Percentiles rank a stretch among this genome's conserved stretches.
These are phyloP conservation scores for Hyphopichia homilentoma DNA, from an alignment of 805 yeast genomes.

Conservation along the genomic window DNA sequence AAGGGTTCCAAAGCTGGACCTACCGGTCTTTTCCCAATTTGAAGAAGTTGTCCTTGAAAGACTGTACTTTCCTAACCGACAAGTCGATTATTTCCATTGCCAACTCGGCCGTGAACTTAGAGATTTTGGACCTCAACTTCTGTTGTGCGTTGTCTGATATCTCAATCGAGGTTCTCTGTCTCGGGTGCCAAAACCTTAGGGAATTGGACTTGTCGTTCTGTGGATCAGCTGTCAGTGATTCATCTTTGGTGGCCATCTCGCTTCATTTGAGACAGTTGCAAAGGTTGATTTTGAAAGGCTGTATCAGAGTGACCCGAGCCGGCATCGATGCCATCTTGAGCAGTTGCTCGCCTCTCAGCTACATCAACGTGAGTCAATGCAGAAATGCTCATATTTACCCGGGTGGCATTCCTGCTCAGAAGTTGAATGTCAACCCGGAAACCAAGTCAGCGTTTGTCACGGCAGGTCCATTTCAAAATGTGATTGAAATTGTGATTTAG, in stretches of 20 bases:
- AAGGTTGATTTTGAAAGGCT: conserved; percentile 56
- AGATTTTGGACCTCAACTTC: conserved; percentile 59
- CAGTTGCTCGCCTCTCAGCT: conserved; percentile 49
- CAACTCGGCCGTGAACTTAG: conserved; percentile 55
- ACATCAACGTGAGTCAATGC: conserved; percentile 67
- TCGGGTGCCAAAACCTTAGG: conserved; percentile 58
- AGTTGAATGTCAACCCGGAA: conserved; percentile 46
- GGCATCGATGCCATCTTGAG: conserved; percentile 67
- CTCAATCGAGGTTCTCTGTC: conserved; percentile 60
- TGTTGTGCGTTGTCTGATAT: conserved; percentile 74
- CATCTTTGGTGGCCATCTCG: conserved; percentile 59
- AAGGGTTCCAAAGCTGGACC: conserved; percentile 67
- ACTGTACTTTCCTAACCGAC: conserved; percentile 72
- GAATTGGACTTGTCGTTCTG: conserved; percentile 64
- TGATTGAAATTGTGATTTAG: conserved; percentile 56
- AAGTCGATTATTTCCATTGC: conserved; percentile 60
- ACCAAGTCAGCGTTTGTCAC: conserved; percentile 58
- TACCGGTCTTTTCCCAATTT: conserved; percentile 52
- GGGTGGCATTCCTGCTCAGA: conserved; percentile 56
- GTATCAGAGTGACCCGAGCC: conserved; percentile 71
- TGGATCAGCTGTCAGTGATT: conserved; percentile 77
- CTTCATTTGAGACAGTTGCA: conserved; percentile 48
- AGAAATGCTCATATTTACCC: conserved; percentile 63
- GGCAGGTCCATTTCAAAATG: conserved; percentile 48
- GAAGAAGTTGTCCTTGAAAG: conserved; percentile 53